Percentiles rank a stretch among this genome's conserved stretches.
These are phyloP conservation scores for Thelonectria olida DNA, from an alignment of 2,329 filamentous ascomycete species.

Conservation along the genomic window DNA sequence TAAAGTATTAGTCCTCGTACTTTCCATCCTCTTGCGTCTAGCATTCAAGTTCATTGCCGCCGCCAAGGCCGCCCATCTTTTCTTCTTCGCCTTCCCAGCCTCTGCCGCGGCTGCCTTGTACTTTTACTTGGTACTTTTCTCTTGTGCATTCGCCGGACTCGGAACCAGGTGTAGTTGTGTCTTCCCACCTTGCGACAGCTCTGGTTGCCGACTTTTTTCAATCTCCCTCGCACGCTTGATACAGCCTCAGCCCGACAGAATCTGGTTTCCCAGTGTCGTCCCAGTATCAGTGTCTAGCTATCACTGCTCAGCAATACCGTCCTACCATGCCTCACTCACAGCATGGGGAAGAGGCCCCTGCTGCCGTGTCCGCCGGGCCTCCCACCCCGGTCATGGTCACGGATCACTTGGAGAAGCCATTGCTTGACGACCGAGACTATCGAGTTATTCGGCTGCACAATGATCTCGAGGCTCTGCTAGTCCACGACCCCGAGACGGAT, in stretches of 20 bases:
- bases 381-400: constrained; percentile 58
- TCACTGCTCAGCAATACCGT: constrained; percentile 17
- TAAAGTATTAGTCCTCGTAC: background rate
- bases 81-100: background rate
- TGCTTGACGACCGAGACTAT: constrained; percentile 87
- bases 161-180: constrained; percentile 20
- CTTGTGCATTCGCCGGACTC: constrained; percentile 10
- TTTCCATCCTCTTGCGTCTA: background rate
- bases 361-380: constrained; percentile 37
- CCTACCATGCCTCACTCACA: constrained; percentile 44
- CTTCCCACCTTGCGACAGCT: constrained; percentile 20
- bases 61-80: background rate
- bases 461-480: constrained; percentile 87
- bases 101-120: background rate
- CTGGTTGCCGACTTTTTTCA: constrained; percentile 15
- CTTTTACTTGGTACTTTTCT: constrained; percentile 1
- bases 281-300: constrained; percentile 24
- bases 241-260: constrained; percentile 22
- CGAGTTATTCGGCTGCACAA: constrained; percentile 87
- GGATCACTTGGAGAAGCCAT: constrained; percentile 81
- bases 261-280: constrained; percentile 24
- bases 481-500: constrained; percentile 94
- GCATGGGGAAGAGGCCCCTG: constrained; percentile 33
- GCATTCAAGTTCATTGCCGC: background rate
- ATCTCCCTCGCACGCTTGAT: constrained; percentile 15